A percentile compares a stretch with the other conserved stretches of the same genome.
Evolutionary conservation across 73 alveolate genomes (phyloP).

Genomic region (Symbiodinium pilosum): DNA sequence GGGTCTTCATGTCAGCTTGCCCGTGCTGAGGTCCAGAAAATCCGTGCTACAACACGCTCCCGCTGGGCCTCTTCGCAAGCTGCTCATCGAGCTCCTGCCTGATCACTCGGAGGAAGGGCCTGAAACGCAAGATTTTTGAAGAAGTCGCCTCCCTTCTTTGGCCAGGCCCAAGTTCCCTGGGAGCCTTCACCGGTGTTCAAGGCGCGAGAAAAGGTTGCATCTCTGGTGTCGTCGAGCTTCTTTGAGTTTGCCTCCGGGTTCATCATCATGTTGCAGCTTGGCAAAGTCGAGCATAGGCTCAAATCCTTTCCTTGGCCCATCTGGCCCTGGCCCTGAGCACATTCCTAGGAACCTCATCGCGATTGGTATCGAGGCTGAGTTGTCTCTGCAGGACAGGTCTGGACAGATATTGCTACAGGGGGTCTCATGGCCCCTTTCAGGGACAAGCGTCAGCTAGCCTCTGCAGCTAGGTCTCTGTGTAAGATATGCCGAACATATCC

Average conservation of each 20-base stretch:
- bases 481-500: not conserved
- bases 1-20: not conserved
- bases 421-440: not conserved
- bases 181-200: not conserved
- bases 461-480: not conserved
- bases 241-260: conserved; percentile 34
- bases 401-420: not conserved
- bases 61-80: conserved; percentile 81
- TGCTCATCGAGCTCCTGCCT: conserved; percentile 38
- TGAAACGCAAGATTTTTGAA: too few relatives aligned
- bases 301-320: not conserved
- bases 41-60: conserved; percentile 53
- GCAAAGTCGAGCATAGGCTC: too few relatives aligned
- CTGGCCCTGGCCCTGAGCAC: too few relatives aligned
- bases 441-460: not conserved
- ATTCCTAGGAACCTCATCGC: conserved; percentile 66
- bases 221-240: not conserved
- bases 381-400: not conserved
- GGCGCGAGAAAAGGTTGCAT: not conserved
- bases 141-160: not conserved
- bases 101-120: too few relatives aligned
- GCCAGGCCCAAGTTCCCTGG: not conserved
- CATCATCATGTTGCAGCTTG: conserved; percentile 36
- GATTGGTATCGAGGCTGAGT: conserved; percentile 49
- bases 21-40: conserved; percentile 40